phyloP scores from a whole-genome alignment of 176 grass and related monocot genomes.

The Chrysopogon serrulatus region DNA sequence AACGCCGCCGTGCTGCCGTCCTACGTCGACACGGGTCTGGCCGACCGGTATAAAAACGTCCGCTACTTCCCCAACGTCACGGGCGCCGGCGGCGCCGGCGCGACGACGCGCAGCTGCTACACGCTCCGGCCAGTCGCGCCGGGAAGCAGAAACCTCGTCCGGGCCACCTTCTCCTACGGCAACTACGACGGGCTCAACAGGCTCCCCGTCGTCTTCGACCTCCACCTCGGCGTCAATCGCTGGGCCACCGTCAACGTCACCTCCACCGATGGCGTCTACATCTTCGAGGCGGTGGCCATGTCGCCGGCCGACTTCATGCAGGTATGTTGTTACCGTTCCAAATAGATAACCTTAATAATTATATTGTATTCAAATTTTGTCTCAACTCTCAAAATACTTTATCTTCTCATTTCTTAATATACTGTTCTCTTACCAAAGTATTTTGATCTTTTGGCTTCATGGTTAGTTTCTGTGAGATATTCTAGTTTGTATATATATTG shows the following conservation, averaged over 20 bases:
- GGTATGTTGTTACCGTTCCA: no score
- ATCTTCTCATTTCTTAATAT: no score
- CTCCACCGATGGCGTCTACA: not conserved
- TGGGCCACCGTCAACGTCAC: slow-evolving; percentile 53
- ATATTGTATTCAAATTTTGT: no score
- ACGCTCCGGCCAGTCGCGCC: slow-evolving; percentile 16
- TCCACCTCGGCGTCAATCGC: slow-evolving; percentile 39
- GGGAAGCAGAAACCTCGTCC: slow-evolving; percentile 27
- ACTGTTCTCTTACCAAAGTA: no score
- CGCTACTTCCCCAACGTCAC: slow-evolving; percentile 1
- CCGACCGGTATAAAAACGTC: slow-evolving; percentile 6
- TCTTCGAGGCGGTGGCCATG: slow-evolving; percentile 22
- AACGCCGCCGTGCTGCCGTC: slow-evolving; percentile 13
- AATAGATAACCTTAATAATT: no score
- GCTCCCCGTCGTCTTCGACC: slow-evolving; percentile 19
- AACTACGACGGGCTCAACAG: slow-evolving; percentile 31
- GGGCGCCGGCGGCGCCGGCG: not conserved
- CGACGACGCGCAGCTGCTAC: slow-evolving; percentile 34
- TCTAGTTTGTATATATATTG: no score
- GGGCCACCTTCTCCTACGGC: slow-evolving; percentile 40
- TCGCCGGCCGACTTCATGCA: slow-evolving; percentile 24
- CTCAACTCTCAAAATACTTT: no score
- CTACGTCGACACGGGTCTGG: not conserved
- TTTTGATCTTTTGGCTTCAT: no score
- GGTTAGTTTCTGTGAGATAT: no score